These are phyloP conservation scores for Elsinoe arachidis DNA, from an alignment of 2,329 filamentous ascomycete species.

Conservation along the genomic window DNA sequence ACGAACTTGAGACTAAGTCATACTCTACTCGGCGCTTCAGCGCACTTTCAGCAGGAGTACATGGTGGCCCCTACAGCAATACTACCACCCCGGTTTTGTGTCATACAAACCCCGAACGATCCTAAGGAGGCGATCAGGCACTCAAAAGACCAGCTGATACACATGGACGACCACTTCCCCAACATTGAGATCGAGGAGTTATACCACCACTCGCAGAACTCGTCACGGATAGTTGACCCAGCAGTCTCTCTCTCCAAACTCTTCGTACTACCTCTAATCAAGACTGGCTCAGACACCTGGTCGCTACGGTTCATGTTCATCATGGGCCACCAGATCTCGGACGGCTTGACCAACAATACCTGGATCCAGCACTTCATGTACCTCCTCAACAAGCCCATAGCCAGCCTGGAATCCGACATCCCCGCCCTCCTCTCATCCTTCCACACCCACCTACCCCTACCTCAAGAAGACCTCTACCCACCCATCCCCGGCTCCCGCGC, in stretches of 20 bases:
- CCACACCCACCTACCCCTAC: conserved; percentile 29
- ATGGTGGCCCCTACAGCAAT: conserved; percentile 16
- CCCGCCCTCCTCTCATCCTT: conserved; percentile 20
- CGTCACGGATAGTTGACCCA: conserved; percentile 32
- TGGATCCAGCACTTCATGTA: conserved; percentile 36
- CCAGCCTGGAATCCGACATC: conserved; percentile 21
- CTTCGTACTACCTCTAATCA: conserved; percentile 30
- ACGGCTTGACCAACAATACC: conserved; percentile 34
- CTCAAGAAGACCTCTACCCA: conserved; percentile 42
- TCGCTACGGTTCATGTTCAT: conserved; percentile 31
- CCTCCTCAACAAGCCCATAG: conserved; percentile 27
- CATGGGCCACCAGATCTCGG: conserved; percentile 38
- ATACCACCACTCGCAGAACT: conserved; percentile 36
- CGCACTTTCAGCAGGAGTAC: conserved; percentile 14
- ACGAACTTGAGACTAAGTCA: conserved; percentile 15
- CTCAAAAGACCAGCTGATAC: conserved; percentile 27
- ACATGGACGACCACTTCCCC: conserved; percentile 32
- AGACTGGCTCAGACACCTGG: conserved; percentile 1
- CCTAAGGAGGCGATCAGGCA: conserved; percentile 25
- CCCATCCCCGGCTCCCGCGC: conserved; percentile 30
- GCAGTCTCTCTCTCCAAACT: conserved; percentile 30
- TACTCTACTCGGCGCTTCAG: conserved; percentile 19
- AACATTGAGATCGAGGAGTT: conserved; percentile 24
- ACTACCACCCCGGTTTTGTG: conserved; percentile 25
- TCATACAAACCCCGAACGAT: conserved; percentile 26